Conservation (phyloP, 2,329 filamentous ascomycete species). For the Blumeria graminis region DNA sequence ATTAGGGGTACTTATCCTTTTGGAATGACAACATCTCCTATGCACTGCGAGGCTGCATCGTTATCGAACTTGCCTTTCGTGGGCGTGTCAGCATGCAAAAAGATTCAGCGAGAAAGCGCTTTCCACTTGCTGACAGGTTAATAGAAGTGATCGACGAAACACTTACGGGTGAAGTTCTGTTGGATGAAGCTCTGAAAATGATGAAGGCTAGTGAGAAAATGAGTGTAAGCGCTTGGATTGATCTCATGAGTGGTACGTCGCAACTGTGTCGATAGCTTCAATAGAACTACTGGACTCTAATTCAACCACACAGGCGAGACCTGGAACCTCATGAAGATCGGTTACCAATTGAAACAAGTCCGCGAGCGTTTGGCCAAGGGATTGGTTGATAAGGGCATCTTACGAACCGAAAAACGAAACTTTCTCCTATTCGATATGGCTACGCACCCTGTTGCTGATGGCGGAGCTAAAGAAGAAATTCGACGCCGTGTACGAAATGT, state of each 20-base stretch:
- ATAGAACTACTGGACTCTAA: constrained; percentile 1
- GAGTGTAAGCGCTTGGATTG: constrained; percentile 98
- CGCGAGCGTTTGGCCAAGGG: constrained; percentile 93
- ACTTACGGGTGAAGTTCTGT: constrained; percentile 81
- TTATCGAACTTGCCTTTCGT: constrained; percentile 87
- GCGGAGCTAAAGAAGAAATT: constrained; percentile 93
- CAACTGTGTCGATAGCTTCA: constrained; percentile 1
- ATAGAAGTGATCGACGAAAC: constrained; percentile 97
- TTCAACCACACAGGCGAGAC: constrained; percentile 51
- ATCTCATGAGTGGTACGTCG: constrained; percentile 72
- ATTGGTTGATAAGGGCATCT: constrained; percentile 92
- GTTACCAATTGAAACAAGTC: constrained; percentile 97
- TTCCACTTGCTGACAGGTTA: constrained; percentile 73
- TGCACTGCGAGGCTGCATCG: constrained; percentile 88
- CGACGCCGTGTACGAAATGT: constrained; percentile 77
- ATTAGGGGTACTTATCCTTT: constrained; percentile 86
- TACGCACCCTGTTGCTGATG: constrained; percentile 88
- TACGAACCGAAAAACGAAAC: constrained; percentile 96
- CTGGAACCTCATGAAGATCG: constrained; percentile 99
- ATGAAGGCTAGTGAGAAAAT: constrained; percentile 99
- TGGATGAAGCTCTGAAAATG: constrained; percentile 98
- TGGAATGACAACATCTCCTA: constrained; percentile 99
- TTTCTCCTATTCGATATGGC: constrained; percentile 99
- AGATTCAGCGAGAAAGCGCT: constrained; percentile 73
- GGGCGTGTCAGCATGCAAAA: constrained; percentile 98